phyloP scores from a whole-genome alignment of 2,329 filamentous ascomycete genomes.

The Colletotrichum aenigma region DNA sequence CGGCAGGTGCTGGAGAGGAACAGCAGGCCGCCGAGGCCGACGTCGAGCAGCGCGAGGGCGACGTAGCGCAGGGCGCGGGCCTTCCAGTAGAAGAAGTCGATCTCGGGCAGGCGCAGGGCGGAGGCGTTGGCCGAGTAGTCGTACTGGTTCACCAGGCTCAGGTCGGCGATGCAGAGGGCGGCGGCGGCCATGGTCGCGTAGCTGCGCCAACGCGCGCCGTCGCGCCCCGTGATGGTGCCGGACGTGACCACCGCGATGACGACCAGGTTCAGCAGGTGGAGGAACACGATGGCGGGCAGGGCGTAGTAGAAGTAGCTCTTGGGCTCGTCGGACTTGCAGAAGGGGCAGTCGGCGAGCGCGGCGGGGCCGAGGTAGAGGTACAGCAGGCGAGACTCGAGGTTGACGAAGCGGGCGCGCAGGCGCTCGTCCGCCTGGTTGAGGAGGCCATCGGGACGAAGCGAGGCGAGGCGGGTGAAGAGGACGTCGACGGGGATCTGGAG shows the following conservation, averaged over 20 bases:
- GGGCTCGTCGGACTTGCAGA: slow-evolving; percentile 76
- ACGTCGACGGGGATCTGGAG: slow-evolving; percentile 86
- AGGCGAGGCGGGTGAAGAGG: slow-evolving; percentile 76
- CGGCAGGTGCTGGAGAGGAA: slow-evolving; percentile 83
- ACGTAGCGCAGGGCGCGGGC: slow-evolving; percentile 67
- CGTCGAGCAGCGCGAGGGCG: slow-evolving; percentile 69
- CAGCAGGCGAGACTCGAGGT: slow-evolving; percentile 73
- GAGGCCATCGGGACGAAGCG: slow-evolving; percentile 50
- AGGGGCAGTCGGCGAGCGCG: slow-evolving; percentile 76
- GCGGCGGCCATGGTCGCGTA: slow-evolving; percentile 69
- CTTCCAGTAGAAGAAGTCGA: slow-evolving; percentile 76
- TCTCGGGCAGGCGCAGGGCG: slow-evolving; percentile 64
- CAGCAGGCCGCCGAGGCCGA: slow-evolving; percentile 65
- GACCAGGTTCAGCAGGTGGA: slow-evolving; percentile 81
- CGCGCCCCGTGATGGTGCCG: slow-evolving; percentile 63
- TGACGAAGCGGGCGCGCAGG: slow-evolving; percentile 72
- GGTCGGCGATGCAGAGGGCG: slow-evolving; percentile 65
- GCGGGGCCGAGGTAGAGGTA: slow-evolving; percentile 85
- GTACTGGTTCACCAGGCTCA: slow-evolving; percentile 69
- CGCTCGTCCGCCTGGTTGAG: slow-evolving; percentile 66
- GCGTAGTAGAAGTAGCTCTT: slow-evolving; percentile 81
- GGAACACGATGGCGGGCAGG: slow-evolving; percentile 71
- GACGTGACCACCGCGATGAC: slow-evolving; percentile 78
- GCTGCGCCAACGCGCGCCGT: slow-evolving; percentile 71
- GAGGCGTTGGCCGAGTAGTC: slow-evolving; percentile 68